These are phyloP conservation scores for Phytophthora fragariaefolia DNA, from an alignment of 352 stramenopile species.

Conservation along the genomic window DNA sequence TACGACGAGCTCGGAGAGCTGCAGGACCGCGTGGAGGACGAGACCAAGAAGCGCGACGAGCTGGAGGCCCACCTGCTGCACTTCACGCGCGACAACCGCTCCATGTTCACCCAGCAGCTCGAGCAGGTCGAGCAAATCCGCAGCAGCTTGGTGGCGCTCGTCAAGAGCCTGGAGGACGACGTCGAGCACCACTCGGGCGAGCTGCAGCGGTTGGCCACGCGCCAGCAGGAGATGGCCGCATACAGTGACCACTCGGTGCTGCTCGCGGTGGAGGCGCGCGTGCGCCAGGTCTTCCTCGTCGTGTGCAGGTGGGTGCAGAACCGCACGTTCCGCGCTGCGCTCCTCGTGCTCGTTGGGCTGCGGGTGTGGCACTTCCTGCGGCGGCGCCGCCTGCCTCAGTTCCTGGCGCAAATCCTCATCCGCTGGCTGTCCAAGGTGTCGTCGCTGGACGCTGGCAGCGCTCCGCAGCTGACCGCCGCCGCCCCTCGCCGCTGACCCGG, in stretches of 20 bases:
- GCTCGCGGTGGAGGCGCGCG: slow-evolving; percentile 47
- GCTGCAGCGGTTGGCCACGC: slow-evolving; percentile 48
- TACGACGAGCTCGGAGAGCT: slow-evolving; percentile 74
- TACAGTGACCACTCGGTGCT: slow-evolving; percentile 53
- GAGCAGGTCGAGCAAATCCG: slow-evolving; percentile 64
- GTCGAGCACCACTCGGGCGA: slow-evolving; percentile 70
- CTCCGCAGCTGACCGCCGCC: slow-evolving; percentile 8
- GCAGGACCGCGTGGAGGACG: slow-evolving; percentile 75
- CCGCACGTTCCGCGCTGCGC: slow-evolving; percentile 53
- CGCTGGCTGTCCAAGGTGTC: slow-evolving; percentile 63
- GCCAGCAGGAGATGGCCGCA: slow-evolving; percentile 48
- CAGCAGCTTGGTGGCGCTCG: slow-evolving; percentile 53
- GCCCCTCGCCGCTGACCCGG: slow-evolving; percentile 15
- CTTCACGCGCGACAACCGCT: slow-evolving; percentile 69
- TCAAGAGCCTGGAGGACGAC: slow-evolving; percentile 69
- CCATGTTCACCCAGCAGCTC: slow-evolving; percentile 58
- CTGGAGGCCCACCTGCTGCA: slow-evolving; percentile 69
- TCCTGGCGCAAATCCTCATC: slow-evolving; percentile 68
- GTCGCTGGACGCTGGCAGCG: slow-evolving; percentile 51
- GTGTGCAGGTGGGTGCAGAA: slow-evolving; percentile 56
- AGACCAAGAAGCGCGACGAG: slow-evolving; percentile 71
- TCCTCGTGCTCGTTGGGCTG: slow-evolving; percentile 55
- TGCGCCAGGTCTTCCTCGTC: slow-evolving; percentile 42
- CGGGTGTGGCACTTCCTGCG: slow-evolving; percentile 65
- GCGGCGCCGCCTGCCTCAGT: slow-evolving; percentile 55